phyloP scores from a whole-genome alignment of 345 rosid species.

The Citrus mangshanensis region DNA sequence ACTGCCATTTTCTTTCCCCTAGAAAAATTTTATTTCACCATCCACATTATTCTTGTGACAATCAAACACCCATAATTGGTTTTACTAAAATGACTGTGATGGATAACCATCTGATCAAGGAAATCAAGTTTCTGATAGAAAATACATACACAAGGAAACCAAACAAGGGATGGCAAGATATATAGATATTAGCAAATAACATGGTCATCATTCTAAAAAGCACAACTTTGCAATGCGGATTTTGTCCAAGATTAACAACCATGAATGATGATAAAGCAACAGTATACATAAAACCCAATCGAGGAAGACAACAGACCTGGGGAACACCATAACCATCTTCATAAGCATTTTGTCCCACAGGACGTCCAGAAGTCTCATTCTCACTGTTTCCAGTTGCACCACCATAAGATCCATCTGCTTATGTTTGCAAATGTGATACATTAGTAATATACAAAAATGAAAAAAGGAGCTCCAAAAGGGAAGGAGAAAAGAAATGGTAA shows the following conservation, averaged over 20 bases:
- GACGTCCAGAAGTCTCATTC: conserved; percentile 50
- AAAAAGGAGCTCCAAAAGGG: conserved; percentile 3
- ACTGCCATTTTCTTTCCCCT: not conserved
- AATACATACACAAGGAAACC: not conserved
- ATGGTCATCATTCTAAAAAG: not conserved
- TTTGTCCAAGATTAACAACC: not conserved
- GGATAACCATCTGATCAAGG: not conserved
- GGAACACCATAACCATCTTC: conserved; percentile 52
- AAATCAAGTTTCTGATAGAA: not conserved
- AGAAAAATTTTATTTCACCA: not conserved
- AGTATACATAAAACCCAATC: not conserved
- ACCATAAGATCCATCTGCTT: conserved; percentile 60
- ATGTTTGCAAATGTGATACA: conserved; percentile 18
- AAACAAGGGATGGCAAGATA: not conserved
- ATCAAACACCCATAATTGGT: not conserved
- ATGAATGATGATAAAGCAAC: not conserved
- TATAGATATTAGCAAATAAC: not conserved
- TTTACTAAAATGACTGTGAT: not conserved
- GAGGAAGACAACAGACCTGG: conserved; percentile 50
- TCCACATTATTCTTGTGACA: not conserved
- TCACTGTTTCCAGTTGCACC: conserved; percentile 44
- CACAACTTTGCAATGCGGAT: not conserved
- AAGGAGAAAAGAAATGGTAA: not conserved
- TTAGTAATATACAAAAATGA: not conserved
- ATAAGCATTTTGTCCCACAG: conserved; percentile 43